A percentile compares a stretch with the other conserved stretches of the same genome.
Evolutionary conservation across 257 asterid species (phyloP).

Genomic region (Solanum rostratum): DNA sequence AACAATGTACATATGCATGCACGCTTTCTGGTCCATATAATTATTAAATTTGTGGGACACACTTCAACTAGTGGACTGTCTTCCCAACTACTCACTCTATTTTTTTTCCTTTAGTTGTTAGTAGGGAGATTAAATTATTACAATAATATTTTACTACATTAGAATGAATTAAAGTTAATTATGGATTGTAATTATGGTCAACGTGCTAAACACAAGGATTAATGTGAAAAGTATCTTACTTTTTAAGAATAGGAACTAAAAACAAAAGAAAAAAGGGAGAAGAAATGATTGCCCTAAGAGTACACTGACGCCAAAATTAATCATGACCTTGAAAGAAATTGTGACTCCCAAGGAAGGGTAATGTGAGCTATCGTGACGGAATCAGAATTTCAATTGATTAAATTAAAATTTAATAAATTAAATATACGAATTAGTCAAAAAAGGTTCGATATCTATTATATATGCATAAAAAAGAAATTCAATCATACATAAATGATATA

Average conservation of each 20-base stretch:
- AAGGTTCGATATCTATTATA: too few relatives aligned
- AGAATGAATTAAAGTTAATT: not conserved
- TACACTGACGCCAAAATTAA: not conserved
- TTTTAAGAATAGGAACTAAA: not conserved
- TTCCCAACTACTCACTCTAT: not conserved
- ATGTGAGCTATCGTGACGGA: fast-evolving
- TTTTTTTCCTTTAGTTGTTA: not conserved
- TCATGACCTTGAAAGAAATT: not conserved
- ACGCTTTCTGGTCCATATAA: not conserved
- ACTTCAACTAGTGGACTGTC: not conserved
- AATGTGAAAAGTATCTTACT: not conserved
- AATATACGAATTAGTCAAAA: too few relatives aligned
- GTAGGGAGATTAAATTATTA: not conserved
- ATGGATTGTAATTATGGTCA: not conserved
- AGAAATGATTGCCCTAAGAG: not conserved
- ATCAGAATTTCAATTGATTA: too few relatives aligned
- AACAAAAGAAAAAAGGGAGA: not conserved
- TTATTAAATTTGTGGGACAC: not conserved
- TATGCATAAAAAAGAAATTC: too few relatives aligned
- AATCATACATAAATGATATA: too few relatives aligned
- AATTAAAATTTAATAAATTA: too few relatives aligned
- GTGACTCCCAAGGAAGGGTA: not conserved
- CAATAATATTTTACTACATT: not conserved
- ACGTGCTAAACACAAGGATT: not conserved
- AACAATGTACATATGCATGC: not conserved